These are phyloP conservation scores for Atractiella rhizophila DNA, from an alignment of 768 basidiomycete genomes.

Conservation along the genomic window DNA sequence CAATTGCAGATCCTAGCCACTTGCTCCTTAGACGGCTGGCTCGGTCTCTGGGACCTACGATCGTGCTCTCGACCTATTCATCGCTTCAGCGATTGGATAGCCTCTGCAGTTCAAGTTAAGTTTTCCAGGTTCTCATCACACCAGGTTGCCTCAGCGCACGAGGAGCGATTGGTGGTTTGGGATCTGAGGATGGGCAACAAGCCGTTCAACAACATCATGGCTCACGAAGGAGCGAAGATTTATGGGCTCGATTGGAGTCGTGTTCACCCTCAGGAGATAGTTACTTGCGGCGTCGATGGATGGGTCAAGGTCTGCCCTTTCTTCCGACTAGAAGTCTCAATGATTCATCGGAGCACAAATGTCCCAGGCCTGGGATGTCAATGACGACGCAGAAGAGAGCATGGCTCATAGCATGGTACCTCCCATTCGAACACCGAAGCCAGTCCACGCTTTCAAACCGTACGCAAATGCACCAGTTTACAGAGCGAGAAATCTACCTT, in stretches of 20 bases:
- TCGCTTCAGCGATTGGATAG: slow-evolving; percentile 40
- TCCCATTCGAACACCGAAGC: slow-evolving; percentile 11
- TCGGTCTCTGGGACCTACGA: slow-evolving; percentile 82
- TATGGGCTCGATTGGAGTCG: slow-evolving; percentile 97
- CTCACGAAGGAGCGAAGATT: slow-evolving; percentile 73
- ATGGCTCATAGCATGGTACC: slow-evolving; percentile 13
- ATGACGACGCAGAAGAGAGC: slow-evolving; percentile 2
- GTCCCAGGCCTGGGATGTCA: background rate
- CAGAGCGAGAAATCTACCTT: slow-evolving; percentile 75
- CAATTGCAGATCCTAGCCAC: slow-evolving; percentile 33
- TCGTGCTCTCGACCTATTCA: slow-evolving; percentile 31
- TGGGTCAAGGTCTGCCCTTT: slow-evolving; percentile 8
- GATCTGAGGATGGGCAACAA: slow-evolving; percentile 49
- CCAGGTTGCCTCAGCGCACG: slow-evolving; percentile 68
- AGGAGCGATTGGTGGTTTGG: slow-evolving; percentile 72
- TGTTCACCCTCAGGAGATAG: slow-evolving; percentile 41
- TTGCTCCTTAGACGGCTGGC: slow-evolving; percentile 75
- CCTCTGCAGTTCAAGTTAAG: slow-evolving; percentile 80
- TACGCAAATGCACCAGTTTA: slow-evolving; percentile 78
- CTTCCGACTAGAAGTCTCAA: no score
- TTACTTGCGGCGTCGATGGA: slow-evolving; percentile 84
- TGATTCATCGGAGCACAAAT: background rate
- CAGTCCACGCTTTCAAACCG: slow-evolving; percentile 11
- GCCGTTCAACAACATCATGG: slow-evolving; percentile 33
- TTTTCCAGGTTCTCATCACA: slow-evolving; percentile 78